Percentiles rank a stretch among this genome's conserved stretches.
phyloP scores from a whole-genome alignment of 2,329 filamentous ascomycete species.

The Furcasterigmium sp. region DNA sequence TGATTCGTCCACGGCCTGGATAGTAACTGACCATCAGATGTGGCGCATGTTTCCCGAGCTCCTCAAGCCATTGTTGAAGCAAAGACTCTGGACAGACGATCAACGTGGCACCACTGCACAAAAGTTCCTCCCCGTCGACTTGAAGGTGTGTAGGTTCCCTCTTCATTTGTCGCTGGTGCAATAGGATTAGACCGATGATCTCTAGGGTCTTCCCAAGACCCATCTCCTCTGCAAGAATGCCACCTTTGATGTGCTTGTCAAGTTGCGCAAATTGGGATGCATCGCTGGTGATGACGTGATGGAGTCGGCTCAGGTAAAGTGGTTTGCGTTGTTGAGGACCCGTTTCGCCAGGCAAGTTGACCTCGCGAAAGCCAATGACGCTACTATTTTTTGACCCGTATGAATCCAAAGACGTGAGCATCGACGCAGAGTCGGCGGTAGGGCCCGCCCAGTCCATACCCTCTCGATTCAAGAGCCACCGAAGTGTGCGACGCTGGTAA shows the following conservation, averaged over 20 bases:
- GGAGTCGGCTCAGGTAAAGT: slow-evolving; percentile 58
- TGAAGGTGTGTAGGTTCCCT: slow-evolving; percentile 6
- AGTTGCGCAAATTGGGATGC: slow-evolving; percentile 33
- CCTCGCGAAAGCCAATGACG: slow-evolving; percentile 8
- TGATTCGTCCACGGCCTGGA: slow-evolving; percentile 30
- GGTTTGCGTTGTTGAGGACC: background rate
- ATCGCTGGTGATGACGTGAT: slow-evolving; percentile 53
- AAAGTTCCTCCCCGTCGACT: slow-evolving; percentile 30
- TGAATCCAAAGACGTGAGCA: background rate
- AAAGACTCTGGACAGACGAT: slow-evolving; percentile 57
- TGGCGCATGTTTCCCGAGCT: slow-evolving; percentile 55
- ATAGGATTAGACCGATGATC: slow-evolving; percentile 62
- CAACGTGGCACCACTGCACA: slow-evolving; percentile 49
- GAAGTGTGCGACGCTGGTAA: slow-evolving; percentile 65
- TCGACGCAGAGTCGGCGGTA: background rate
- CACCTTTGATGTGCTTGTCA: slow-evolving; percentile 44
- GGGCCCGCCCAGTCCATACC: slow-evolving; percentile 42
- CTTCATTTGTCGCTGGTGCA: slow-evolving; percentile 44
- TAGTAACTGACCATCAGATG: slow-evolving; percentile 51
- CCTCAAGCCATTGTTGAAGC: slow-evolving; percentile 55
- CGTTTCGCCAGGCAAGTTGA: background rate
- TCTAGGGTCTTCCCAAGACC: slow-evolving; percentile 78
- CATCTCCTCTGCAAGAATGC: slow-evolving; percentile 78
- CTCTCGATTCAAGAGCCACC: slow-evolving; percentile 67
- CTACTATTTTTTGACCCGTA: background rate